phyloP scores from a whole-genome alignment of 768 basidiomycete species.

The Xerocomus brunneocitrinus region DNA sequence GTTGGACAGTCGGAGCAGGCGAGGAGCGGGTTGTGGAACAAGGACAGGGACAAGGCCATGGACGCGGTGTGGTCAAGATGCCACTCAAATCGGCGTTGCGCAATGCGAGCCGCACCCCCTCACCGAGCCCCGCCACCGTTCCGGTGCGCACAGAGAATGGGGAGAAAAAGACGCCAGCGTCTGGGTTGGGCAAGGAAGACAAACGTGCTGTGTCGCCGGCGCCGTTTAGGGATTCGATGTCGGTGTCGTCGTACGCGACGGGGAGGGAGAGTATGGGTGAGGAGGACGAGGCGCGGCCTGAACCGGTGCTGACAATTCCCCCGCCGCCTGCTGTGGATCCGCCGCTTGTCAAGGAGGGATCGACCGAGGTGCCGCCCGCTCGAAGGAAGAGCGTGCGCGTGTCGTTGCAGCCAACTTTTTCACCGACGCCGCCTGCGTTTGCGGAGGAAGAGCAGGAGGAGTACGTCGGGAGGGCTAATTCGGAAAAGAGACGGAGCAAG shows the following conservation, averaged over 20 bases:
- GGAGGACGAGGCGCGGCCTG: neutral
- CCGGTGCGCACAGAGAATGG: neutral
- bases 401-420: slow-evolving; percentile 72
- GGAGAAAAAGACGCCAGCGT: neutral
- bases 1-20: neutral
- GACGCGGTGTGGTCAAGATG: slow-evolving; percentile 31
- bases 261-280: slow-evolving; percentile 49
- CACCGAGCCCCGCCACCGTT: slow-evolving; percentile 30
- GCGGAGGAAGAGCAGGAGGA: slow-evolving; percentile 40
- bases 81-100: slow-evolving; percentile 64
- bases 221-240: slow-evolving; percentile 19
- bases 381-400: slow-evolving; percentile 73
- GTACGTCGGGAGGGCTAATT: slow-evolving; percentile 8
- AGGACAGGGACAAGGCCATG: neutral
- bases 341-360: neutral
- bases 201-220: neutral
- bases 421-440: slow-evolving; percentile 61
- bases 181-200: neutral
- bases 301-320: slow-evolving; percentile 3
- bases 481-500: neutral
- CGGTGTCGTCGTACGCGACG: slow-evolving; percentile 62
- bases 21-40: neutral
- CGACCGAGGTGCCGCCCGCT: slow-evolving; percentile 1
- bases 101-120: slow-evolving; percentile 47
- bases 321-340: slow-evolving; percentile 12